Conservation (phyloP, 2,329 filamentous ascomycete genomes). For the Cladosporium phlei region DNA sequence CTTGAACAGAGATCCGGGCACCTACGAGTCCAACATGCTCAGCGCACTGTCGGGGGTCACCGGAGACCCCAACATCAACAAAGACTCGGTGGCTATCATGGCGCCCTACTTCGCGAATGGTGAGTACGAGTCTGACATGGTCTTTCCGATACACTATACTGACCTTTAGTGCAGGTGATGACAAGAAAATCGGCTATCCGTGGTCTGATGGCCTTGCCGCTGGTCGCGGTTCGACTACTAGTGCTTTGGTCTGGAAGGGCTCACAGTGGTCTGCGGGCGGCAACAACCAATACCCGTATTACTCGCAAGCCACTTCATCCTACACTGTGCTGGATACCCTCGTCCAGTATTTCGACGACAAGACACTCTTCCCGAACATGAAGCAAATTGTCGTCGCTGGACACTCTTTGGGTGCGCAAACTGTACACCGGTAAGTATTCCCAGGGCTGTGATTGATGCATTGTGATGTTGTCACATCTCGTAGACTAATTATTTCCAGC, state of each 20-base stretch:
- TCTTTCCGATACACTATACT: background rate
- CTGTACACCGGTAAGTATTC: conserved; percentile 29
- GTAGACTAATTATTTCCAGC: background rate
- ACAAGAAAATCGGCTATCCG: conserved; percentile 33
- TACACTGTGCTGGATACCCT: conserved; percentile 34
- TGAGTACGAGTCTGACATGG: too few relatives aligned
- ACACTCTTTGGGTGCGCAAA: conserved; percentile 34
- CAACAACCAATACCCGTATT: conserved; percentile 33
- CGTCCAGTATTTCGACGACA: conserved; percentile 33
- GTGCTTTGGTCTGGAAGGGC: conserved; percentile 32
- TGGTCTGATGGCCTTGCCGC: conserved; percentile 27
- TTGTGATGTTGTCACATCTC: background rate
- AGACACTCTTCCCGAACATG: conserved; percentile 31
- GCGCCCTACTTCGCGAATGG: conserved; percentile 34
- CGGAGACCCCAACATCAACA: conserved; percentile 24
- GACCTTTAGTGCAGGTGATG: conserved; percentile 20
- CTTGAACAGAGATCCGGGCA: conserved; percentile 30
- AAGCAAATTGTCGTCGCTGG: conserved; percentile 36
- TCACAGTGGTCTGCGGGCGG: conserved; percentile 33
- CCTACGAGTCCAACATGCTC: conserved; percentile 32
- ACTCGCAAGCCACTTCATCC: conserved; percentile 25
- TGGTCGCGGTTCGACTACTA: conserved; percentile 29
- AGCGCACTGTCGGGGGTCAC: conserved; percentile 30
- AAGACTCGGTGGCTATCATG: conserved; percentile 30
- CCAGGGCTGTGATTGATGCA: background rate